Evolutionary conservation across 805 yeast species (phyloP).

Genomic region (Cyberlindnera amylophila): DNA sequence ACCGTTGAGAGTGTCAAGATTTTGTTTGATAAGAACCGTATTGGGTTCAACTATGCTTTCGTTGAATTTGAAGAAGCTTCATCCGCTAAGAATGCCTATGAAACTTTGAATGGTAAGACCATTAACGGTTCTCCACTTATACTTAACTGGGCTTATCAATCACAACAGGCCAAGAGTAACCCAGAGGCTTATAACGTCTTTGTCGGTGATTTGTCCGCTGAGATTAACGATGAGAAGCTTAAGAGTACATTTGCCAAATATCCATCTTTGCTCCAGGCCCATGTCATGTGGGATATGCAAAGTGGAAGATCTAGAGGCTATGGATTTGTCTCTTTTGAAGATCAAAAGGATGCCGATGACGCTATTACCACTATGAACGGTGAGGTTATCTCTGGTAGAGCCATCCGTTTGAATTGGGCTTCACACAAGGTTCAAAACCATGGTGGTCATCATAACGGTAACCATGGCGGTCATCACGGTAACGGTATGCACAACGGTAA

Average conservation of each 20-base stretch:
- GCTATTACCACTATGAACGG: slow-evolving; percentile 78
- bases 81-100: slow-evolving; percentile 60
- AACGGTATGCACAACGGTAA: slow-evolving; percentile 24
- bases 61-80: slow-evolving; percentile 62
- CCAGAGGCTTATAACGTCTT: slow-evolving; percentile 65
- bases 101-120: slow-evolving; percentile 49
- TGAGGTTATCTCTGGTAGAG: slow-evolving; percentile 63
- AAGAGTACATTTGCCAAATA: slow-evolving; percentile 52
- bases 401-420: slow-evolving; percentile 87
- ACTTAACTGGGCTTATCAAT: slow-evolving; percentile 82
- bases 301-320: slow-evolving; percentile 89
- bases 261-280: slow-evolving; percentile 69
- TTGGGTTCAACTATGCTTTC: slow-evolving; percentile 78
- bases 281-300: slow-evolving; percentile 97
- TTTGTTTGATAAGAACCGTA: slow-evolving; percentile 68
- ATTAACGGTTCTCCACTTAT: slow-evolving; percentile 54
- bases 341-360: slow-evolving; percentile 63
- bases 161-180: slow-evolving; percentile 57
- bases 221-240: slow-evolving; percentile 75
- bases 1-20: slow-evolving; percentile 65
- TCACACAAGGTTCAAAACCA: slow-evolving; percentile 53
- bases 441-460: slow-evolving; percentile 14
- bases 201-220: slow-evolving; percentile 82
- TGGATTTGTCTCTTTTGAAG: slow-evolving; percentile 78
- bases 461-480: slow-evolving; percentile 15